phyloP scores from a whole-genome alignment of 257 asterid genomes.

The Ballota nigra region DNA sequence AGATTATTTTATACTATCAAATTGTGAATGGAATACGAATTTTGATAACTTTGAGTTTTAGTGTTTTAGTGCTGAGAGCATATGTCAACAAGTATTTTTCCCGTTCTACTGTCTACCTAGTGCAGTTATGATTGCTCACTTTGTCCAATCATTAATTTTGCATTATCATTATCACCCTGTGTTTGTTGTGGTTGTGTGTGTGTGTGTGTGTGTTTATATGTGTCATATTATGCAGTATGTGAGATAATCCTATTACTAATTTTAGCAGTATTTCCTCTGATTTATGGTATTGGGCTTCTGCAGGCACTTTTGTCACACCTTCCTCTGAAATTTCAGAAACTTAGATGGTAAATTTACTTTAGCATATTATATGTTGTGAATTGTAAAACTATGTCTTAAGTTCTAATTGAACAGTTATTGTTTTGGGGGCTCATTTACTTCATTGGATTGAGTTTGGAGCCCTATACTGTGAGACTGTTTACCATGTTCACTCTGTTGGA shows the following conservation, averaged over 20 bases:
- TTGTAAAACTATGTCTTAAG: neutral
- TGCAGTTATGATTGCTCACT: neutral
- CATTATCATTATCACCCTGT: neutral
- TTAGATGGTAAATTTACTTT: constrained; percentile 65
- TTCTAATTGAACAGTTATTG: neutral
- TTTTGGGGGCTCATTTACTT: neutral
- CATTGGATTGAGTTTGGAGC: constrained; percentile 8
- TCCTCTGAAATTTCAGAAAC: constrained; percentile 74
- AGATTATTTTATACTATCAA: neutral
- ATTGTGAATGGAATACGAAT: constrained; percentile 9
- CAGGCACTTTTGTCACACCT: constrained; percentile 81
- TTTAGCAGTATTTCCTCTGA: constrained; percentile 23
- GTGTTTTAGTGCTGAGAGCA: neutral
- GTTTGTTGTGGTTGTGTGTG: neutral
- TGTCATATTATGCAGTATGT: neutral
- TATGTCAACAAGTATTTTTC: neutral
- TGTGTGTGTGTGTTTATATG: neutral
- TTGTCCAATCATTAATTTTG: neutral
- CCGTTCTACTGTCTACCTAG: neutral
- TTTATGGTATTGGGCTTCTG: constrained; percentile 33
- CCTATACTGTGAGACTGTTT: neutral
- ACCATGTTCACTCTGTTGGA: neutral
- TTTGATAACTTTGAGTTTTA: constrained; percentile 7
- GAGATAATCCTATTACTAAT: neutral
- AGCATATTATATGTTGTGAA: constrained; percentile 15